Evolutionary conservation across 2,329 filamentous ascomycete species (phyloP), one percentile per base, ranked within the genome.

Genomic region (Drechslerella coelobrocha): DNA sequence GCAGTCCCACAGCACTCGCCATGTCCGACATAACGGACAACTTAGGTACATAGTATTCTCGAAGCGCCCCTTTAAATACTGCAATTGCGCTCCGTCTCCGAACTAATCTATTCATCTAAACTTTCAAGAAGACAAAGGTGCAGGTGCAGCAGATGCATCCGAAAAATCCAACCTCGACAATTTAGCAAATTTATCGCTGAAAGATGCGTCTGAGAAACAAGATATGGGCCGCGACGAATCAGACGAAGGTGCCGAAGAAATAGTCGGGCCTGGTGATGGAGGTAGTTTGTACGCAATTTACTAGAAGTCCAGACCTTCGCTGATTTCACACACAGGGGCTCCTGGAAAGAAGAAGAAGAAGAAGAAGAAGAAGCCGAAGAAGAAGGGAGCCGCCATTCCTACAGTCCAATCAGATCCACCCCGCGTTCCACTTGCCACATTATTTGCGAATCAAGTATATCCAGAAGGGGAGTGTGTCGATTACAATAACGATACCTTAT

Each of bases 341-440:
- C 12, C 41, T n/a, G 78, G 79, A 4, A 80, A 73, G 26, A 79
- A 79, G 57, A 90, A 90, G 80, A 91, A 91, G 81, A 91, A 92
- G 82, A 93, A 92, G 83, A 91, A 91, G 84, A 90, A 88, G 83
- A 88, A 86, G 81, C 85, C 87, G 78, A 87, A 86, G 79, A 89
- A 86, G 82, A 89, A 89, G 84, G 89, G 87, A 79, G 84, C 84
- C 80, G 84, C 83, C 79, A 79, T 75, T 17, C 83, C 87, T 55
- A 91, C 89, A 61, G 83, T 84, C 51, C 91, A 95, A 80, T 89
- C 88, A n/a, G 83, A 86, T 56, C 90, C 91, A 29, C 91, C 91
- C 2, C 86, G 89, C 47, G 87, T 94, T 23, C 83, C 86, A 43
- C 80, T 95, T 34, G 87, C 89, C 31, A 85, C 87, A 74, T 83